Conservation (phyloP, 2,329 filamentous ascomycete genomes). For the Sporothrix brunneoviolacea region DNA sequence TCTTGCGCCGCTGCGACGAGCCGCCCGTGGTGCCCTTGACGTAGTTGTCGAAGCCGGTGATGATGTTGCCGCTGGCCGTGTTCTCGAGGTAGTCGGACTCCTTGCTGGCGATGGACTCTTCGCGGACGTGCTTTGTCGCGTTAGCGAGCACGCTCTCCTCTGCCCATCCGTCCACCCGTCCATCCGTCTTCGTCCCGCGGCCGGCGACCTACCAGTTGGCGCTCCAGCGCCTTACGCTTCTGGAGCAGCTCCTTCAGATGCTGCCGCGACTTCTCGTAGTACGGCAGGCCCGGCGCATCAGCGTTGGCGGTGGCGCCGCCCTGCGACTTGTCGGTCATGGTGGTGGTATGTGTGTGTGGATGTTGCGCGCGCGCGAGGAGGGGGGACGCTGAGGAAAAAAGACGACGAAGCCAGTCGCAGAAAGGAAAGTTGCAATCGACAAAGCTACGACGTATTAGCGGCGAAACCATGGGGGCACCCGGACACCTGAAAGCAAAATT, state of each 20-base stretch:
- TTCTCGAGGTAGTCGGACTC: constrained; percentile 88
- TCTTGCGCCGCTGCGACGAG: constrained; percentile 57
- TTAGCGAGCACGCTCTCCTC: not conserved
- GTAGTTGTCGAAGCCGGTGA: constrained; percentile 96
- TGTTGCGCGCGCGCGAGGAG: not conserved
- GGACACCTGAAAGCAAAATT: too few species aligned
- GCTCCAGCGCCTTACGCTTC: constrained; percentile 52
- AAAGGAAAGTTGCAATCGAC: not conserved
- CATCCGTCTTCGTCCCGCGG: too few species aligned
- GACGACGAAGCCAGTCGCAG: not conserved
- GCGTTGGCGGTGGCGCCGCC: constrained; percentile 17
- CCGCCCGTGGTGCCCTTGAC: constrained; percentile 76
- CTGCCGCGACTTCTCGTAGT: constrained; percentile 65
- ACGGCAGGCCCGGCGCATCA: constrained; percentile 50
- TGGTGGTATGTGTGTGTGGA: not conserved
- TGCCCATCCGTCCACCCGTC: not conserved
- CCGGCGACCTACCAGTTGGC: constrained; percentile 27
- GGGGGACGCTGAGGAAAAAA: not conserved
- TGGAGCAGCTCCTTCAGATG: constrained; percentile 61
- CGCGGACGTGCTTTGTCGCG: constrained; percentile 29
- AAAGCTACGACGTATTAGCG: too few species aligned
- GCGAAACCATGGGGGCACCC: too few species aligned
- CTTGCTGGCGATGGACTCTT: constrained; percentile 77
- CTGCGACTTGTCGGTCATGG: constrained; percentile 28
- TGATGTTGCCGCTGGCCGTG: constrained; percentile 86